These are phyloP conservation scores for Mucor racemosus DNA, from an alignment of 371 early-diverging fungal genomes.

Conservation along the genomic window DNA sequence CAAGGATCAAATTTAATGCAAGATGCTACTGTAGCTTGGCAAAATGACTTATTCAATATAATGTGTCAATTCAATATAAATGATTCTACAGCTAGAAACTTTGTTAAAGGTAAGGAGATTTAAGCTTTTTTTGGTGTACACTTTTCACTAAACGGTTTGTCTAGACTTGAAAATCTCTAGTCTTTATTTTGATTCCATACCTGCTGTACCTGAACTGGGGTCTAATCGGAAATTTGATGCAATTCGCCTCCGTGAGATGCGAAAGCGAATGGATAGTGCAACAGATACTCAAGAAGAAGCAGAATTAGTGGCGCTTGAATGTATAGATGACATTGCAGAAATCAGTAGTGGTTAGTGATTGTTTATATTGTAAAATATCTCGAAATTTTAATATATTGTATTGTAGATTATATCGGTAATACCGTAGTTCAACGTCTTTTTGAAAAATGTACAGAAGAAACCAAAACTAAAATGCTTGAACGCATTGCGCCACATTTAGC, in stretches of 20 bases:
- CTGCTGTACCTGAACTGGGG: conserved; percentile 73
- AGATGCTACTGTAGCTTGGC: conserved; percentile 30
- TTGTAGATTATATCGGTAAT: conserved; percentile 59
- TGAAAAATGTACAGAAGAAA: conserved; percentile 68
- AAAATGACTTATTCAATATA: conserved; percentile 31
- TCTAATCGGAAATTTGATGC: conserved; percentile 76
- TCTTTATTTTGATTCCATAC: conserved; percentile 66
- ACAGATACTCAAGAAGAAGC: conserved; percentile 42
- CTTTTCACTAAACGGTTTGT: not conserved
- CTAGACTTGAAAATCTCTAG: conserved; percentile 29
- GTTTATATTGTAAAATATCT: not conserved
- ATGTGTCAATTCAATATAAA: conserved; percentile 41
- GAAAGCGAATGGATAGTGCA: conserved; percentile 83
- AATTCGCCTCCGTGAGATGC: conserved; percentile 84
- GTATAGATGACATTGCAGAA: conserved; percentile 52
- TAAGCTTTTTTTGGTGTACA: not conserved
- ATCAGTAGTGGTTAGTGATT: conserved; percentile 44
- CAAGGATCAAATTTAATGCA: conserved; percentile 20
- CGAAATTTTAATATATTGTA: too few species aligned
- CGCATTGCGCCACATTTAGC: conserved; percentile 77
- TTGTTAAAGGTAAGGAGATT: conserved; percentile 27
- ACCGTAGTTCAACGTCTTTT: conserved; percentile 86
- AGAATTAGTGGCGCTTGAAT: conserved; percentile 74
- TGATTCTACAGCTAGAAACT: conserved; percentile 3
- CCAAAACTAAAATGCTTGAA: conserved; percentile 56